Conservation (phyloP, 345 rosid species). For the Boechera retrofracta region DNA sequence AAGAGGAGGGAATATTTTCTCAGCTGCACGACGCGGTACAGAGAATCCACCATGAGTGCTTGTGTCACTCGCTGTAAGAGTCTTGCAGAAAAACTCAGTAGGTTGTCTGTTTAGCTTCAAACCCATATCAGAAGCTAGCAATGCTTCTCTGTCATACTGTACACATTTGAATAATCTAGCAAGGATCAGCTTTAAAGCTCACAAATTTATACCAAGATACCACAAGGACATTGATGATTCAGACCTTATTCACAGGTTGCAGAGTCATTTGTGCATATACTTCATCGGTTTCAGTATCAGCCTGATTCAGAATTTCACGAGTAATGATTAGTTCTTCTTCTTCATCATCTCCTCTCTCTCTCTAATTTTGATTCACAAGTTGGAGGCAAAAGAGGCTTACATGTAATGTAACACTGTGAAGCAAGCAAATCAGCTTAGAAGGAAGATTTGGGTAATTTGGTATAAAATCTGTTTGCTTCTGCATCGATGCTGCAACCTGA, state of each 20-base stretch:
- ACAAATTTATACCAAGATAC: background rate
- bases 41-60: constrained; percentile 98
- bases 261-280: constrained; percentile 98
- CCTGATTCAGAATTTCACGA: constrained; percentile 58
- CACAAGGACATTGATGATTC: constrained; percentile 34
- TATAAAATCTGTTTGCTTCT: constrained; percentile 71
- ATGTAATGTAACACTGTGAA: constrained; percentile 81
- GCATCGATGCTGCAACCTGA: constrained; percentile 96
- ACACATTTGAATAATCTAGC: constrained; percentile 14
- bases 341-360: background rate
- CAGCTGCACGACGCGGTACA: constrained; percentile 97
- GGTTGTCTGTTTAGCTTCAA: constrained; percentile 83
- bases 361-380: constrained; percentile 3
- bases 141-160: constrained; percentile 89
- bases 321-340: constrained; percentile 28
- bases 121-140: constrained; percentile 83
- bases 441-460: constrained; percentile 96
- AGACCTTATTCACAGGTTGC: constrained; percentile 63
- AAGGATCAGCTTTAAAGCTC: background rate
- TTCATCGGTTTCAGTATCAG: constrained; percentile 95
- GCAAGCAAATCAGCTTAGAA: constrained; percentile 81
- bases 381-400: constrained; percentile 48
- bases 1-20: constrained; percentile 92
- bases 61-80: constrained; percentile 95
- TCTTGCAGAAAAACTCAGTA: constrained; percentile 95